Percentiles rank a stretch among this genome's conserved stretches.
Evolutionary conservation across 2,329 filamentous ascomycete genomes (phyloP).

Genomic region (Claviceps fusiformis): DNA sequence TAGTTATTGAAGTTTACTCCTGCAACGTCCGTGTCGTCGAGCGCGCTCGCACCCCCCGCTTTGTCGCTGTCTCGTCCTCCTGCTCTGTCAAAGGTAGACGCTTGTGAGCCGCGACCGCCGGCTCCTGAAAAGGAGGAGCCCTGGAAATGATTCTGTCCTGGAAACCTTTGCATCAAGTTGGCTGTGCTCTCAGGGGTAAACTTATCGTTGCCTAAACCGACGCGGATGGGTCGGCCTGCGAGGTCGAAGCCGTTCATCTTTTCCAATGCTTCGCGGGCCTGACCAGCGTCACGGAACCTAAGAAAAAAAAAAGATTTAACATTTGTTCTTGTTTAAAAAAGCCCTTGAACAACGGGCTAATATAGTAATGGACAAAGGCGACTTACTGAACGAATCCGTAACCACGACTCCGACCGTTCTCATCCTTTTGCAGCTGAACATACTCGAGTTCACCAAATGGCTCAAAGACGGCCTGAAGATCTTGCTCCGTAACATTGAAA

Average conservation of each 20-base stretch:
- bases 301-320: not conserved
- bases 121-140: constrained; percentile 85
- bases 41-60: constrained; percentile 76
- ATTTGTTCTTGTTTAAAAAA: not conserved
- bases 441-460: constrained; percentile 97
- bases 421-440: constrained; percentile 94
- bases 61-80: constrained; percentile 84
- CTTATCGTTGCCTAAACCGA: constrained; percentile 99
- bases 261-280: constrained; percentile 88
- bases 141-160: constrained; percentile 70
- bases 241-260: constrained; percentile 99
- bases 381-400: constrained; percentile 98
- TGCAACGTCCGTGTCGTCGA: constrained; percentile 94
- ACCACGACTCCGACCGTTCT: constrained; percentile 75
- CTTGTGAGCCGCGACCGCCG: constrained; percentile 73
- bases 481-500: constrained; percentile 95
- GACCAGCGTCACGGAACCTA: constrained; percentile 77
- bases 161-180: constrained; percentile 83
- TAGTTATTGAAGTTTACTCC: constrained; percentile 99
- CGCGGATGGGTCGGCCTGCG: constrained; percentile 90
- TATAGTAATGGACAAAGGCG: not conserved
- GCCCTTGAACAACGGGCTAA: not conserved
- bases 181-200: constrained; percentile 95
- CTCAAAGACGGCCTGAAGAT: constrained; percentile 91
- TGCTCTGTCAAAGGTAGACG: constrained; percentile 81